Conservation (phyloP, 73 alveolate species). For the Tetrahymena thermophila region DNA sequence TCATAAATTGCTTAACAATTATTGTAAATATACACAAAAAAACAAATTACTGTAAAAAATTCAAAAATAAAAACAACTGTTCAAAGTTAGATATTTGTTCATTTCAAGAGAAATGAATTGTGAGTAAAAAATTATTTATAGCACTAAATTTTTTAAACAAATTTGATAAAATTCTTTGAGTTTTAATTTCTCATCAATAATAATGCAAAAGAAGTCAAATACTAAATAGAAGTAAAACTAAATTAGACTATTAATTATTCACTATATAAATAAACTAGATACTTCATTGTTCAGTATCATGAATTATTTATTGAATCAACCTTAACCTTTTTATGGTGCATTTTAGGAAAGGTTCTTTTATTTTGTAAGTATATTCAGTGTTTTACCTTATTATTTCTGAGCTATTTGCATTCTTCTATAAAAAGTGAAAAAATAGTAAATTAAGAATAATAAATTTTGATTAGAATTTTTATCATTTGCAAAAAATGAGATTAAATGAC, state of each 20-base stretch:
- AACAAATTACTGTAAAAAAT: no score
- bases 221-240: neutral
- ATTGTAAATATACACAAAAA: neutral
- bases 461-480: neutral
- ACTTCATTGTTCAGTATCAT: neutral
- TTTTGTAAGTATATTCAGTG: no score
- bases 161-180: neutral
- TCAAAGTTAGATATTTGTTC: neutral
- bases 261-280: neutral
- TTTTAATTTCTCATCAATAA: neutral
- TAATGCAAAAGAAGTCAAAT: neutral
- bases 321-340: no score
- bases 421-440: neutral
- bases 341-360: no score
- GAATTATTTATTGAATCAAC: no score
- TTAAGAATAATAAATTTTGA: neutral
- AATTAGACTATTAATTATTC: neutral
- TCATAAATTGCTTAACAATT: neutral
- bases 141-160: neutral
- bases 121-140: no score
- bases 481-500: neutral
- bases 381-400: neutral
- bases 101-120: no score
- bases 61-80: neutral
- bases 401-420: neutral